Evolutionary conservation across 2,329 filamentous ascomycete genomes (phyloP).

Genomic region (Fusarium fracticaudum): DNA sequence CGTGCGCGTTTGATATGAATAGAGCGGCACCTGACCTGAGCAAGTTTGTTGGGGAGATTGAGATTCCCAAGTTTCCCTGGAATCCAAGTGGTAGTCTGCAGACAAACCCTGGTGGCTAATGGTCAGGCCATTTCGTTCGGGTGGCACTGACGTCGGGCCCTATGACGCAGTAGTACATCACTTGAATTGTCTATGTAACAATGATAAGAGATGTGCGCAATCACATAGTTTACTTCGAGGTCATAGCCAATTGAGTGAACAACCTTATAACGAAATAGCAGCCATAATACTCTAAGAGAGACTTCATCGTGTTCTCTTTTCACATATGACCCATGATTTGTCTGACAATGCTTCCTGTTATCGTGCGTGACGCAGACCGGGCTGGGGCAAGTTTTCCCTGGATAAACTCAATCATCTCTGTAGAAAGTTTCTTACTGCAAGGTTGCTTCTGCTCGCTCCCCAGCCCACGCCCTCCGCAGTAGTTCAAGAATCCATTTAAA

Average conservation of each 20-base stretch:
- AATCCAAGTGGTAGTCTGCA: slow-evolving; percentile 32
- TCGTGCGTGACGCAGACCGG: fast-evolving
- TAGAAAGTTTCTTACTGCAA: background rate
- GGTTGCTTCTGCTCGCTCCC: background rate
- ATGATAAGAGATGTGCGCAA: background rate
- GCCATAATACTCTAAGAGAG: fast-evolving
- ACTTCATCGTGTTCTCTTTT: fast-evolving
- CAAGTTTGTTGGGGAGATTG: slow-evolving; percentile 24
- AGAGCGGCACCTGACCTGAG: slow-evolving; percentile 1
- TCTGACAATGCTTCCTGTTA: fast-evolving
- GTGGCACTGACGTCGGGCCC: fast-evolving
- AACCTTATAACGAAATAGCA: too few relatives aligned
- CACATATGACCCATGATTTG: fast-evolving
- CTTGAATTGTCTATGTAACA: fast-evolving
- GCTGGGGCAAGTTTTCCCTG: too few relatives aligned
- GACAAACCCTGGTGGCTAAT: slow-evolving; percentile 29
- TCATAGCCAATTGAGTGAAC: fast-evolving
- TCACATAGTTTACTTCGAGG: fast-evolving
- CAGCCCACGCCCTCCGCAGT: background rate
- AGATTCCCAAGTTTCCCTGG: slow-evolving; percentile 27
- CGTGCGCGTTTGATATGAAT: slow-evolving; percentile 17
- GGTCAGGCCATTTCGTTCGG: background rate
- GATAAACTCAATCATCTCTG: fast-evolving
- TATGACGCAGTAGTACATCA: fast-evolving
- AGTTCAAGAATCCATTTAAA: background rate